Evolutionary conservation across 108 stramenopile species (phyloP).

Genomic region (Skeletonema tropicum): DNA sequence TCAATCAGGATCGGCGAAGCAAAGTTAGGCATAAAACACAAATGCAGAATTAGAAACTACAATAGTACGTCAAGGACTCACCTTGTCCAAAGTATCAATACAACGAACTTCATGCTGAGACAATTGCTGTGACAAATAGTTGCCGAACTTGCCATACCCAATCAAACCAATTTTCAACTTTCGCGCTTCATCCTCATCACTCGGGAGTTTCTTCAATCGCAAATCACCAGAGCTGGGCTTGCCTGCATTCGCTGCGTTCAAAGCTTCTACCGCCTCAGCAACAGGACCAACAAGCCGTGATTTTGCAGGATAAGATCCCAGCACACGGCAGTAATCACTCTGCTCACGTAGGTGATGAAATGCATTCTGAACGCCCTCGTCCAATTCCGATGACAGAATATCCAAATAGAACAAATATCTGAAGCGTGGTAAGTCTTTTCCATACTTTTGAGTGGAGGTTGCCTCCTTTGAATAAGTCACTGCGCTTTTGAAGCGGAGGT

Average conservation of each 20-base stretch:
- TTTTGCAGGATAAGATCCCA: slow-evolving; percentile 87
- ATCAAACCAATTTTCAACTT: slow-evolving; percentile 57
- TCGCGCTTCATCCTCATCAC: slow-evolving; percentile 57
- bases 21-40: neutral
- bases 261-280: slow-evolving; percentile 67
- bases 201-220: slow-evolving; percentile 46
- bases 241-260: slow-evolving; percentile 62
- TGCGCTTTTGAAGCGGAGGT: slow-evolving; percentile 77
- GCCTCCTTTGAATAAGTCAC: slow-evolving; percentile 36
- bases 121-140: slow-evolving; percentile 67
- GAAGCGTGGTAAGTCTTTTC: slow-evolving; percentile 77
- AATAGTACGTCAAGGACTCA: slow-evolving; percentile 15
- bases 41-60: neutral
- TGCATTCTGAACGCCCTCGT: slow-evolving; percentile 81
- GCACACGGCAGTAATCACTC: slow-evolving; percentile 83
- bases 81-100: slow-evolving; percentile 68
- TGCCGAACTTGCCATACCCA: slow-evolving; percentile 56
- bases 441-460: slow-evolving; percentile 2
- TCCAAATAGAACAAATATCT: slow-evolving; percentile 93
- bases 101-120: slow-evolving; percentile 69
- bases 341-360: slow-evolving; percentile 85
- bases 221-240: slow-evolving; percentile 34
- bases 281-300: slow-evolving; percentile 86
- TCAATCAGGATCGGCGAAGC: neutral
- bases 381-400: slow-evolving; percentile 73